A percentile compares a stretch with the other conserved stretches of the same genome.
Conservation (phyloP, 148 eudicot genomes). For the Mesembryanthemum crystallinum region DNA sequence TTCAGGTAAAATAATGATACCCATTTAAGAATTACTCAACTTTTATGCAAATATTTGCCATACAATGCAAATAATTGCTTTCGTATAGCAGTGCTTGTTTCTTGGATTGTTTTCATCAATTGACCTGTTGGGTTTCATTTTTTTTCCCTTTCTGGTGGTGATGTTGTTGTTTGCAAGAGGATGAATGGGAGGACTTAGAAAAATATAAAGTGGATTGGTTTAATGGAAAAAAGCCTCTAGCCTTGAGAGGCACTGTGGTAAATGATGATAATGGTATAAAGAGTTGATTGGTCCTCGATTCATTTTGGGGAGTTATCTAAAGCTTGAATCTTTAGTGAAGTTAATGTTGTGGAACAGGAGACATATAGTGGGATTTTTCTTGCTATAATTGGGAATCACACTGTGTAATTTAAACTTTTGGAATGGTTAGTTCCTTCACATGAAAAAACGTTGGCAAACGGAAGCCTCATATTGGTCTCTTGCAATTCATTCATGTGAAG, state of each 20-base stretch:
- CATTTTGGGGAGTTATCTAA: neutral
- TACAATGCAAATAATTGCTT: too few relatives aligned
- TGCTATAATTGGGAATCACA: neutral
- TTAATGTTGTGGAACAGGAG: neutral
- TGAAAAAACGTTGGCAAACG: neutral
- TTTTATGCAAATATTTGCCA: too few relatives aligned
- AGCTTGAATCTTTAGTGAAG: neutral
- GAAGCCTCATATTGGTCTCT: neutral
- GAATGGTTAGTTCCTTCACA: neutral
- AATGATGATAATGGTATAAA: too few relatives aligned
- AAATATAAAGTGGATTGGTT: too few relatives aligned
- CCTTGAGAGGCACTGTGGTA: too few relatives aligned
- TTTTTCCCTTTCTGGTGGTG: too few relatives aligned
- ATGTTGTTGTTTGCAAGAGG: too few relatives aligned
- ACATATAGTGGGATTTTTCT: neutral
- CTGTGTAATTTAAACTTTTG: neutral
- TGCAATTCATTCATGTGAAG: neutral
- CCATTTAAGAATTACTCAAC: neutral
- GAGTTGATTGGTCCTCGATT: neutral
- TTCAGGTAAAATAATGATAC: constrained; percentile 10
- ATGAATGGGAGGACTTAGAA: too few relatives aligned
- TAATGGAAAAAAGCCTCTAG: too few relatives aligned
- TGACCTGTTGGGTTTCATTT: neutral
- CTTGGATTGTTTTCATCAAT: neutral
- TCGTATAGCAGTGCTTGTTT: neutral